Percentiles rank a stretch among this genome's conserved stretches.
These are phyloP conservation scores for Nicotiana paniculata DNA, from an alignment of 257 asterid genomes.

Conservation along the genomic window DNA sequence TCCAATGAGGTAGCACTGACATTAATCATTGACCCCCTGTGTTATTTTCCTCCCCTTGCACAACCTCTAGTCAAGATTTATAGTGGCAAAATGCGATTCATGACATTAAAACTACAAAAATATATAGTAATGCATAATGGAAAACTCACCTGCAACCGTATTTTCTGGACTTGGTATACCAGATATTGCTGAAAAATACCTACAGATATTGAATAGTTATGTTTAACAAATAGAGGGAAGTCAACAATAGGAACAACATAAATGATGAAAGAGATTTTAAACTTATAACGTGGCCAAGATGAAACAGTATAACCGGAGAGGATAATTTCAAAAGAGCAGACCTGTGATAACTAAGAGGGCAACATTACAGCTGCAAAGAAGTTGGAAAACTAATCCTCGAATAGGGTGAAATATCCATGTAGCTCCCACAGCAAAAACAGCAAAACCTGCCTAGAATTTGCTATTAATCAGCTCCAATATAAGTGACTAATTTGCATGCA, in stretches of 20 bases:
- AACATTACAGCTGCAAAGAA: constrained; percentile 80
- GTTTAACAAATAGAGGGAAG: background rate
- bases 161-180: constrained; percentile 88
- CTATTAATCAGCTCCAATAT: constrained; percentile 27
- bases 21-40: background rate
- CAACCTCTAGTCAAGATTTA: background rate
- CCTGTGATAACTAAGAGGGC: constrained; percentile 74
- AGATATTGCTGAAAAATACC: constrained; percentile 89
- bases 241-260: background rate
- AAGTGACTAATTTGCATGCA: constrained; percentile 2
- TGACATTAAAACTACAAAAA: background rate
- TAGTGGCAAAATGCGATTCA: background rate
- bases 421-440: constrained; percentile 79
- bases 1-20: background rate
- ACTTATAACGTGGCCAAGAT: background rate
- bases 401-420: constrained; percentile 57
- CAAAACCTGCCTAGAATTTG: constrained; percentile 88
- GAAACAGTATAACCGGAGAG: constrained; percentile 11
- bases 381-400: constrained; percentile 43
- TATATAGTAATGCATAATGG: constrained; percentile 10
- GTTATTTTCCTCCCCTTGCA: background rate
- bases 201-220: constrained; percentile 13
- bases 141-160: constrained; percentile 76
- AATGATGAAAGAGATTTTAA: background rate
- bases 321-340: constrained; percentile 16